phyloP scores from a whole-genome alignment of 164 flowering plant genomes.

The Pachysandra terminalis region DNA sequence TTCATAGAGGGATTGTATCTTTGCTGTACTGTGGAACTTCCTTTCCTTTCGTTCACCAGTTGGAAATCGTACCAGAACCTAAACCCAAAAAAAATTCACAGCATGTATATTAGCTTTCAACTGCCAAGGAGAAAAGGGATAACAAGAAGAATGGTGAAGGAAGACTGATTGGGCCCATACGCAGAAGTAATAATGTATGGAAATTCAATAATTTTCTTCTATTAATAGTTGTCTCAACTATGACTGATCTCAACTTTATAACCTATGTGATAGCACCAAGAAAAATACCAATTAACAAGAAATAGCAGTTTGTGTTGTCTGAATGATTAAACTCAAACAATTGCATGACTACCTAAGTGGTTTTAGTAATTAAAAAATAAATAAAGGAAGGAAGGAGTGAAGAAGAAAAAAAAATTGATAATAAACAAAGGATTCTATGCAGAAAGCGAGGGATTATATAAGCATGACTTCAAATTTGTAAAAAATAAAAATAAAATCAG shows the following conservation, averaged over 20 bases:
- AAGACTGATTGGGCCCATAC: too few species aligned
- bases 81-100: constrained; percentile 6
- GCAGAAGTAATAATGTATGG: too few species aligned
- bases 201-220: too few species aligned
- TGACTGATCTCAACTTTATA: not conserved
- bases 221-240: not conserved
- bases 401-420: not conserved
- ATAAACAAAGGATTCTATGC: too few species aligned
- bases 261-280: not conserved
- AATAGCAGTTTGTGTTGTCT: not conserved
- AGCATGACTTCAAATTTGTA: not conserved
- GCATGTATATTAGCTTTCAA: not conserved
- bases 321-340: not conserved
- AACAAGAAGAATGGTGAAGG: too few species aligned
- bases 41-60: constrained; percentile 88
- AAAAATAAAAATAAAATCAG: not conserved
- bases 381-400: too few species aligned
- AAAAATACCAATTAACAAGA: not conserved
- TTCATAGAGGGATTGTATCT: constrained; percentile 73
- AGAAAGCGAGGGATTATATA: not conserved
- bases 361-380: too few species aligned
- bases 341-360: too few species aligned
- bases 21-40: constrained; percentile 69
- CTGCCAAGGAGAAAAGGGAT: not conserved
- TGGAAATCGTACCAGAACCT: constrained; percentile 91